Conservation (phyloP, 768 basidiomycete genomes). For the Termitomyces heimii region DNA sequence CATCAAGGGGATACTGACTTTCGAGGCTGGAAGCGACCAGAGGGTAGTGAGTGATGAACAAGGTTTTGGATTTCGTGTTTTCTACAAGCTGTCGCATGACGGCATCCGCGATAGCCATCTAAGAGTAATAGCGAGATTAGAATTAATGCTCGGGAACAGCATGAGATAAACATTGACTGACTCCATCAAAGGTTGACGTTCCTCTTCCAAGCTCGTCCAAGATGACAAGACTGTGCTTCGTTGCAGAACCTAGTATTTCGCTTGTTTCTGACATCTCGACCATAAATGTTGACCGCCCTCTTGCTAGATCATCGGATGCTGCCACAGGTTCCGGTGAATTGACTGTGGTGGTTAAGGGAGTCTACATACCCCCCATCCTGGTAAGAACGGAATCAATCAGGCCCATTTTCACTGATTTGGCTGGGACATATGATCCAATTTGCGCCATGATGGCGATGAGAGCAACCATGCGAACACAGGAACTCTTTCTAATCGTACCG, state of each 20-base stretch:
- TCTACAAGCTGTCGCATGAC: constrained; percentile 69
- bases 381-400: constrained; percentile 82
- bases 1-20: constrained; percentile 47
- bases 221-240: constrained; percentile 75
- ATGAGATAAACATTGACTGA: constrained; percentile 17
- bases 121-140: background rate
- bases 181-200: constrained; percentile 90
- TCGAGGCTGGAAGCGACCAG: constrained; percentile 67
- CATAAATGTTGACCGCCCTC: constrained; percentile 94
- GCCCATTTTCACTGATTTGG: constrained; percentile 64
- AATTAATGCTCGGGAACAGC: background rate
- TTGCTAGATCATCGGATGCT: constrained; percentile 85
- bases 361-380: constrained; percentile 74
- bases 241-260: constrained; percentile 78
- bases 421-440: constrained; percentile 92
- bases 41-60: constrained; percentile 97
- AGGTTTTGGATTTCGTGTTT: constrained; percentile 55
- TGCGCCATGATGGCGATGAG: constrained; percentile 81
- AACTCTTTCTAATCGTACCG: constrained; percentile 59
- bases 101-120: constrained; percentile 87
- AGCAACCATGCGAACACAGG: constrained; percentile 73
- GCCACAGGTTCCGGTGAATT: background rate
- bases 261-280: constrained; percentile 94
- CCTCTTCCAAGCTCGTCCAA: constrained; percentile 89
- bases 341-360: background rate